Conservation (phyloP, 192 early-diverging fungal species). For the Lobosporangium transversale region DNA sequence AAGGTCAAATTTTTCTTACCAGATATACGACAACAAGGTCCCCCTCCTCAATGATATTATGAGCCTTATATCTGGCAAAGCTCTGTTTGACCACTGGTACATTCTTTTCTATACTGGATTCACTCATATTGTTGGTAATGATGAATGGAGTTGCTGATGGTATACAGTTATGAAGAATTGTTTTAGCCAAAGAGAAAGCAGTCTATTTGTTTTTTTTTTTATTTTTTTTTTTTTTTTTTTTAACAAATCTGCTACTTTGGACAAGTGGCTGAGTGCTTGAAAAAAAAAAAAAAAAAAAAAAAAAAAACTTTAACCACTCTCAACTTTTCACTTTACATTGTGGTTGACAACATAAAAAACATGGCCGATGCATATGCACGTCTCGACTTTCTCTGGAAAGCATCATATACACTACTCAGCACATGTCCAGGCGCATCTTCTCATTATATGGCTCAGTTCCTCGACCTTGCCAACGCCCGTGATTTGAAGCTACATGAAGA, state of each 20-base stretch:
- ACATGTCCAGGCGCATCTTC: conserved; percentile 50
- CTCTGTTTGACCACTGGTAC: conserved; percentile 11
- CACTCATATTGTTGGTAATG: conserved; percentile 10
- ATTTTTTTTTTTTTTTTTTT: too few species aligned
- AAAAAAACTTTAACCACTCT: background rate
- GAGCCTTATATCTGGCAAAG: conserved; percentile 50
- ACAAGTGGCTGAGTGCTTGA: too few species aligned
- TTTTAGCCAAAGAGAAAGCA: background rate
- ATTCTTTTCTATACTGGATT: conserved; percentile 17
- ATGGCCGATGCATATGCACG: conserved; percentile 48
- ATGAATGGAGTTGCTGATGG: background rate
- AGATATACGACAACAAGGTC: conserved; percentile 82
- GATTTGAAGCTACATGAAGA: conserved; percentile 56
- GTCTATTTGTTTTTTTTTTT: background rate
- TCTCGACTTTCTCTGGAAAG: conserved; percentile 59
- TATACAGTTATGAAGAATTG: background rate
- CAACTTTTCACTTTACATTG: background rate
- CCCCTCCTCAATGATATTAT: conserved; percentile 73
- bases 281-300: too few species aligned
- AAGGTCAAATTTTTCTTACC: too few species aligned
- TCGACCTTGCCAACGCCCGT: conserved; percentile 33
- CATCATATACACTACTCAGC: conserved; percentile 49
- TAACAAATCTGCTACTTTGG: too few species aligned
- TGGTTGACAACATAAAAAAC: background rate
- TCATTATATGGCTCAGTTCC: conserved; percentile 60